These are phyloP conservation scores for Colletotrichum navitas DNA, from an alignment of 2,329 filamentous ascomycete genomes.

Conservation along the genomic window DNA sequence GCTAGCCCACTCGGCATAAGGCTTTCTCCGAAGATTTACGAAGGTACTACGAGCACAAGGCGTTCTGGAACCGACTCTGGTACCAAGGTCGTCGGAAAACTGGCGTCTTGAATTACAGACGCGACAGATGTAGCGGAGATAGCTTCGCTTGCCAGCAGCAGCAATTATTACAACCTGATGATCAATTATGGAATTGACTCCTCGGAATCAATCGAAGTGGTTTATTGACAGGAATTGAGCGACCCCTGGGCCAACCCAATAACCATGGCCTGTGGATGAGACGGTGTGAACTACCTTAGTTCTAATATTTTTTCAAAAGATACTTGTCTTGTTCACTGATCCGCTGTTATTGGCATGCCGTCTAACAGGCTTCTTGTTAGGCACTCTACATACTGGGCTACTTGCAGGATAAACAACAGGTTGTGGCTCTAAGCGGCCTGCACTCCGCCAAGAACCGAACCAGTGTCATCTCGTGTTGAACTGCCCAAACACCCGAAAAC, in stretches of 20 bases:
- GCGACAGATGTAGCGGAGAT: no score
- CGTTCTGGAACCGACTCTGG: no score
- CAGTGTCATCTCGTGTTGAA: slow-evolving; percentile 5
- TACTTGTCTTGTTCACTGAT: background rate
- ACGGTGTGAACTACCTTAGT: background rate
- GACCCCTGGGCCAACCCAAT: background rate
- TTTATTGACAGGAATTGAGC: background rate
- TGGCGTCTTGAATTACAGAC: no score
- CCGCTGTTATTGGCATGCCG: background rate
- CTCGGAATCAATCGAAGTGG: background rate
- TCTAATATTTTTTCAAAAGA: background rate
- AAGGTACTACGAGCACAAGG: no score
- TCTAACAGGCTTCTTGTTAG: slow-evolving; percentile 17
- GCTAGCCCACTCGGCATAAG: no score
- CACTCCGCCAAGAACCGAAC: slow-evolving; percentile 29
- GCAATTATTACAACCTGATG: no score
- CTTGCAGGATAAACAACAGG: background rate
- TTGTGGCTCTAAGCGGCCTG: slow-evolving; percentile 23
- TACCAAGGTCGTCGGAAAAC: no score
- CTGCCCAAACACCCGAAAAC: slow-evolving; percentile 12
- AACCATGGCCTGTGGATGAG: background rate
- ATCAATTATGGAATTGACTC: background rate
- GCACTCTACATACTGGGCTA: slow-evolving; percentile 36
- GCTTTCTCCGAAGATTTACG: no score
- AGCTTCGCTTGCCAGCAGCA: no score